These are phyloP conservation scores for Pseudoneurospora amorphoporcata DNA, from an alignment of 495 filamentous ascomycete genomes.

Conservation along the genomic window DNA sequence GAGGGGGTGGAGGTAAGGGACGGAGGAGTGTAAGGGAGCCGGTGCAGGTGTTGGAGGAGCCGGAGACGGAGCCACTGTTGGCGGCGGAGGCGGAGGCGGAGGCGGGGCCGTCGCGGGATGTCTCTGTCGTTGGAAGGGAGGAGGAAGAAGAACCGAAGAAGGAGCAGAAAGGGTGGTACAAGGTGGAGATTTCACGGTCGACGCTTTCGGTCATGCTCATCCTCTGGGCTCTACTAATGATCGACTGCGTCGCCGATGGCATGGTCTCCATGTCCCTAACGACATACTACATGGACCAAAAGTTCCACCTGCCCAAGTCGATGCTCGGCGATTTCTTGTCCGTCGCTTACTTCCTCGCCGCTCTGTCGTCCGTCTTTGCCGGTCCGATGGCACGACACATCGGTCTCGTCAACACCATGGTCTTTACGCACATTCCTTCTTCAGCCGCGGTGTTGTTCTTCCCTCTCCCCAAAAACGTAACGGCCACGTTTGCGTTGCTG, in stretches of 20 bases:
- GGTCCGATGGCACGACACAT: conserved; percentile 66
- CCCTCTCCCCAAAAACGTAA: conserved; percentile 26
- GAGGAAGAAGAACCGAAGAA: not conserved
- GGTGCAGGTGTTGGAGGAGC: not conserved
- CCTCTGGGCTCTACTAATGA: conserved; percentile 62
- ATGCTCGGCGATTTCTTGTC: conserved; percentile 36
- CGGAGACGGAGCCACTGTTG: not conserved
- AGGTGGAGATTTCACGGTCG: conserved; percentile 35
- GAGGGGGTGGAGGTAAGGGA: not conserved
- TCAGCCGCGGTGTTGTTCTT: conserved; percentile 32
- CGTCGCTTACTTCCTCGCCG: conserved; percentile 22
- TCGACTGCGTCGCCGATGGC: conserved; percentile 73
- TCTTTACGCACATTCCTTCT: conserved; percentile 37
- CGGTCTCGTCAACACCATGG: conserved; percentile 57
- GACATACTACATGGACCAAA: conserved; percentile 67
- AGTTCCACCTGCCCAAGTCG: conserved; percentile 60
- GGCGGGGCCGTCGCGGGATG: conserved; percentile 6
- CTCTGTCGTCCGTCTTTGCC: conserved; percentile 54
- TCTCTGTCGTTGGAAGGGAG: not conserved
- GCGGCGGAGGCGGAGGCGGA: not conserved
- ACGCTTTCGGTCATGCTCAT: conserved; percentile 53
- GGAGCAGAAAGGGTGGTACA: conserved; percentile 28
- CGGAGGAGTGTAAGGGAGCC: not conserved
- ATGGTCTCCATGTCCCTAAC: conserved; percentile 64
- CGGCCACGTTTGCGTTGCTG: conserved; percentile 50